Percentiles rank a stretch among this genome's conserved stretches.
Conservation (phyloP, 202 grass and related monocot species). For the Setaria viridis region DNA sequence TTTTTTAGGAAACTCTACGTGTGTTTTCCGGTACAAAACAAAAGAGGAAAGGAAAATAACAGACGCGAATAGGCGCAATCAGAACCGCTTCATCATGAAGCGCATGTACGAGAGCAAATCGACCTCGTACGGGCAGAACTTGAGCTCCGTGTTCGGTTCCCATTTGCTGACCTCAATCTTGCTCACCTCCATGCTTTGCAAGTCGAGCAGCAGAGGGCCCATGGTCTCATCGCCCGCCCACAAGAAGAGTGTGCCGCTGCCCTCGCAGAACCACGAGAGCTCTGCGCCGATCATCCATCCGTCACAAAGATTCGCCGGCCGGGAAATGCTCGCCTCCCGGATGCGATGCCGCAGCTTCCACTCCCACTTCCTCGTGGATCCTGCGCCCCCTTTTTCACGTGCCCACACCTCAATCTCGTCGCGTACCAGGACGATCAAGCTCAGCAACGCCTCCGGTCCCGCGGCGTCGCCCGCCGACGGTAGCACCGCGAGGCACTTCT, state of each 20-base stretch:
- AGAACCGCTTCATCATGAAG: slow-evolving; percentile 4
- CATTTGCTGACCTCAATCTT: neutral
- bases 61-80: neutral
- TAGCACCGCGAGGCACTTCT: slow-evolving; percentile 18
- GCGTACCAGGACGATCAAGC: neutral
- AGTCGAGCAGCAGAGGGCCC: neutral
- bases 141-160: neutral
- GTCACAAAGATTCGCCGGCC: neutral
- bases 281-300: neutral
- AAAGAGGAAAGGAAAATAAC: neutral
- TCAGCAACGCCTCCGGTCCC: neutral
- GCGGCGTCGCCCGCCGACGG: neutral
- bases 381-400: neutral
- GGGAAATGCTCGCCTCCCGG: neutral
- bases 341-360: slow-evolving; percentile 1
- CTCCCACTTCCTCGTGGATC: neutral
- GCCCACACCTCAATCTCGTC: neutral
- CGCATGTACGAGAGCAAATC: slow-evolving; percentile 20
- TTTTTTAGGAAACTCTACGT: too few relatives aligned
- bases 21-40: too few relatives aligned
- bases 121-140: slow-evolving; percentile 12
- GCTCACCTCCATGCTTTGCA: neutral
- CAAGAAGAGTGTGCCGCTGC: neutral
- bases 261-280: slow-evolving; percentile 2
- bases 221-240: neutral